Percentiles rank a stretch among this genome's conserved stretches.
Conservation (phyloP, 129 eudicot species). For the Pittosporum tobira region DNA sequence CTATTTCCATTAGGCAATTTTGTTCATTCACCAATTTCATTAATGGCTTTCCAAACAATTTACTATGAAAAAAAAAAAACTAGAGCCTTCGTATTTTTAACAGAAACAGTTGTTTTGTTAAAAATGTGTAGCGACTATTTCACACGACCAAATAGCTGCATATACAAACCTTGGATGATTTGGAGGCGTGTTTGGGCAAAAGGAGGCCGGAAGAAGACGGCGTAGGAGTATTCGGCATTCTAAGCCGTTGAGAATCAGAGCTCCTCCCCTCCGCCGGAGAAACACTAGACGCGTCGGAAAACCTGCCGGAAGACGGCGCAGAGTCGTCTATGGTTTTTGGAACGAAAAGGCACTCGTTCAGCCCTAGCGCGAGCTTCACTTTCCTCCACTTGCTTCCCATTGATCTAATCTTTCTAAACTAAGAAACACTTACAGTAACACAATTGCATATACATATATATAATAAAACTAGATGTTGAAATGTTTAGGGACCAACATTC, state of each 20-base stretch:
- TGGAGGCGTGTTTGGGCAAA: slow-evolving; percentile 42
- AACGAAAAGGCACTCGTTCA: slow-evolving; percentile 43
- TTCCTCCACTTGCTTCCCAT: slow-evolving; percentile 71
- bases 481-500: too few species aligned
- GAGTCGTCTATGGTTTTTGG: slow-evolving; percentile 48
- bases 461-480: too few species aligned
- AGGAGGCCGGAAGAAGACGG: slow-evolving; percentile 83
- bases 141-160: neutral
- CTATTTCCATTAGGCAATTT: too few species aligned
- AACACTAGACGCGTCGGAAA: slow-evolving; percentile 25
- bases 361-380: slow-evolving; percentile 47
- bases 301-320: slow-evolving; percentile 12
- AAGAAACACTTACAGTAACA: too few species aligned
- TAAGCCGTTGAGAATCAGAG: slow-evolving; percentile 28
- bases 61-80: neutral
- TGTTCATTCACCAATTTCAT: too few species aligned
- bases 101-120: neutral
- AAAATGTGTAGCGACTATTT: neutral
- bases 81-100: neutral
- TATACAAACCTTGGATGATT: slow-evolving; percentile 45
- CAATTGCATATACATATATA: too few species aligned
- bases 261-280: slow-evolving; percentile 28
- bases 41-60: too few species aligned
- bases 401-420: too few species aligned
- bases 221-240: slow-evolving; percentile 62